phyloP scores from a whole-genome alignment of 2,329 filamentous ascomycete genomes.

The Talaromyces sp. region DNA sequence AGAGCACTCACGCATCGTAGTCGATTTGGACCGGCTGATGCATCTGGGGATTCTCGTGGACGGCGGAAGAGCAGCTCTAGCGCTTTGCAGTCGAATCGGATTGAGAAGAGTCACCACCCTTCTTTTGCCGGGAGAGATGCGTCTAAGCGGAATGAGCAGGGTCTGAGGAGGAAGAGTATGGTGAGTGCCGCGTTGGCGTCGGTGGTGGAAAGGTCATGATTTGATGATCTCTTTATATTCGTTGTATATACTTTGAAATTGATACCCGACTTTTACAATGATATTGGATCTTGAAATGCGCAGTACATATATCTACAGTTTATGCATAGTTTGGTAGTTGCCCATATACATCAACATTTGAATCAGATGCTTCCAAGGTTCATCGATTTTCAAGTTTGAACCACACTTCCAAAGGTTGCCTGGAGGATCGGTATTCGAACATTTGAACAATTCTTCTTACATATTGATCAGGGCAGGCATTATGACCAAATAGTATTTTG shows the following conservation, averaged over 20 bases:
- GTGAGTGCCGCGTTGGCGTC: conserved; percentile 43
- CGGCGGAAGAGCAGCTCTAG: conserved; percentile 35
- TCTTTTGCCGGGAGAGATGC: conserved; percentile 25
- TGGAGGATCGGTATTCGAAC: too few species aligned
- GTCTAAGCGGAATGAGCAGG: conserved; percentile 40
- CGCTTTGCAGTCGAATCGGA: conserved; percentile 29
- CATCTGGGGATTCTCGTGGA: conserved; percentile 11
- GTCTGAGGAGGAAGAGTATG: conserved; percentile 40
- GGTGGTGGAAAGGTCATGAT: conserved; percentile 29
- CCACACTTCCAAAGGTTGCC: too few species aligned
- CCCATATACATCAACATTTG: too few species aligned
- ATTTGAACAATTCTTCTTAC: too few species aligned
- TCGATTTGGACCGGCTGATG: conserved; percentile 29
- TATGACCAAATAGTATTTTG: too few species aligned
- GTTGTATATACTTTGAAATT: conserved; percentile 21
- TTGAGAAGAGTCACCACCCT: conserved; percentile 38
- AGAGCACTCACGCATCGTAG: conserved; percentile 32
- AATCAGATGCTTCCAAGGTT: too few species aligned
- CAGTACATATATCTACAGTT: too few species aligned
- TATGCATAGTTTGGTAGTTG: too few species aligned
- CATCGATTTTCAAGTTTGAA: too few species aligned
- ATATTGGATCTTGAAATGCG: neutral
- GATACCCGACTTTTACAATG: conserved; percentile 15
- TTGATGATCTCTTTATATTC: conserved; percentile 2
- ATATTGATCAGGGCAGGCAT: too few species aligned